A percentile compares a stretch with the other conserved stretches of the same genome.
Evolutionary conservation across 306 rosid species (phyloP).

Genomic region (Cicer chorassanicum): DNA sequence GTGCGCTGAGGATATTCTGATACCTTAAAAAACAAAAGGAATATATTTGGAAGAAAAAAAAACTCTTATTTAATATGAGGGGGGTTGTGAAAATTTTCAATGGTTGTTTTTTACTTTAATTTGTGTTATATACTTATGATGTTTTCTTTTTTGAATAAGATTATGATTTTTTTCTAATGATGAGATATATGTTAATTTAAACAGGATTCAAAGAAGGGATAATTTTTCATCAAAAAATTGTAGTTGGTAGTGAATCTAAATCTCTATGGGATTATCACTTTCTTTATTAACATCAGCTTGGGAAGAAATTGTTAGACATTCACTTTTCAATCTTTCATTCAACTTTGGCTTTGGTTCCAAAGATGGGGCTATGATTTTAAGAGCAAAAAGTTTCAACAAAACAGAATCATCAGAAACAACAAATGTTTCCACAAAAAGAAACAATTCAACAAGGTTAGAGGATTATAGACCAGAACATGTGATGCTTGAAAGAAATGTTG

Average conservation of each 20-base stretch:
- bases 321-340: slow-evolving; percentile 44
- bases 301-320: slow-evolving; percentile 57
- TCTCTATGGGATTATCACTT: slow-evolving; percentile 69
- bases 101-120: neutral
- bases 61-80: neutral
- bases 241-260: neutral
- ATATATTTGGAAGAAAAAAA: neutral
- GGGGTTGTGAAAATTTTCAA: neutral
- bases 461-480: slow-evolving; percentile 66
- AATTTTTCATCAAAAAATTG: slow-evolving; percentile 12
- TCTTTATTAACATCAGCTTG: slow-evolving; percentile 62
- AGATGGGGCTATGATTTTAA: slow-evolving; percentile 50
- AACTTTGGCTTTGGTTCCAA: slow-evolving; percentile 50
- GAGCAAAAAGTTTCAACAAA: slow-evolving; percentile 66
- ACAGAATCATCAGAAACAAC: slow-evolving; percentile 54
- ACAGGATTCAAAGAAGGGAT: slow-evolving; percentile 31
- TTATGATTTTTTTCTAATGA: neutral
- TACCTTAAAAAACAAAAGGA: too few relatives aligned
- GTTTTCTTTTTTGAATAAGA: too few relatives aligned
- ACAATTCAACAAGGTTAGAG: slow-evolving; percentile 52
- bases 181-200: neutral
- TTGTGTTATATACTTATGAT: neutral
- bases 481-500: slow-evolving; percentile 54
- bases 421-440: neutral
- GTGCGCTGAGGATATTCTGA: neutral